Base-by-base conservation (phyloP, 306 rosid species). In the Dryas alaskensis region DNA sequence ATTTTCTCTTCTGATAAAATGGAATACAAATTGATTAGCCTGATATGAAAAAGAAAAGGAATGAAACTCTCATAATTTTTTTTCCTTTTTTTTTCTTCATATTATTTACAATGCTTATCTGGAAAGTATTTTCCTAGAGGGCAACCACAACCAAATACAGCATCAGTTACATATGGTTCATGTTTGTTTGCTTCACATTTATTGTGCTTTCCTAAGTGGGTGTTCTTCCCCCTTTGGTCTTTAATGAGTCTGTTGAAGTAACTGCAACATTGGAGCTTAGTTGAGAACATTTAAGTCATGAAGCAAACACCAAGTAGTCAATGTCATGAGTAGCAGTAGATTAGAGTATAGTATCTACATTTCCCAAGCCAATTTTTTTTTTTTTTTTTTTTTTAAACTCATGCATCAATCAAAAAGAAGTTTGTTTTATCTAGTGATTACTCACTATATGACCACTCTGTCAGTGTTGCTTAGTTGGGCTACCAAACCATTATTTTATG, bases 401-500 rank as follows among this genome's bases (percentile, higher is more conserved):
- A 50, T 84, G 8, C 72, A 82, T 84, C 81, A 8, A 31, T 31
- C 37, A 31, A 31, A 31, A 82, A 76, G 82, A 50, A 57, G 77
- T 59, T 76, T 25, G 64, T 77, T 65, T 31, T 84, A 79, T 74
- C 87, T 72, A 86, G 95, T 78, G 82, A 84, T 76, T 83, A 82
- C 81, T 80, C 83, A 76, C 86, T 69, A 50, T 58, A 76, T 80
- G 78, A 80, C 84, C 72, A 77, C 67, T 77, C 57, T 91, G 93
- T 88, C 93, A 76, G 63, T 42, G 85, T 25, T 74, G 65, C 74
- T 43, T 69, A 62, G 73, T 63, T 71, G 70, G 70, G 67, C 80
- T 82, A 81, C 84, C 83, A 73, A 70, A 73, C 78, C 66, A 69
- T 19, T 75, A 54, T 65, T 76, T 73, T 53, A 43, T 72, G 50